Evolutionary conservation across 495 filamentous ascomycete species (phyloP).

Genomic region (Hypoxylon intermedium): DNA sequence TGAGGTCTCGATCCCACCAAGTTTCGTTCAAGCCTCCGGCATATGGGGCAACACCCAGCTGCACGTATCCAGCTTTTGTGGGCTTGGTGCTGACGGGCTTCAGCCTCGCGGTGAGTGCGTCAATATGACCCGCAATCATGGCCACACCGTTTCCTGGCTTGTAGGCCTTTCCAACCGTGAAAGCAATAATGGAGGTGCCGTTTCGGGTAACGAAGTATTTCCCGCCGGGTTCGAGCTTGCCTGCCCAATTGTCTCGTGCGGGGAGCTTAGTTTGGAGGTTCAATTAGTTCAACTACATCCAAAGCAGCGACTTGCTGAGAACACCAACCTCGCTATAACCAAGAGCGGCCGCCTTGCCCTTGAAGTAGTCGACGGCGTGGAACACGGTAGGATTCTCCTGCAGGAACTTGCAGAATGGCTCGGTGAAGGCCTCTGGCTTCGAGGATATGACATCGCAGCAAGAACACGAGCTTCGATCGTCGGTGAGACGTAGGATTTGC

Average conservation of each 20-base stretch:
- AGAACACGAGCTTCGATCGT: conserved; percentile 23
- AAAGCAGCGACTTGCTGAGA: neutral
- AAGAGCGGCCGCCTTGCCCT: conserved; percentile 68
- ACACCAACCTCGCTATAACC: conserved; percentile 70
- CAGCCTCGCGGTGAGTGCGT: conserved; percentile 84
- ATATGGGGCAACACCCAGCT: conserved; percentile 91
- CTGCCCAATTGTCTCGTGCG: conserved; percentile 78
- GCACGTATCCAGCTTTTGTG: conserved; percentile 81
- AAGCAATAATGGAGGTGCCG: conserved; percentile 85
- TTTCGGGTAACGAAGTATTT: conserved; percentile 92
- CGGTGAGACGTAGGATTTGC: conserved; percentile 8
- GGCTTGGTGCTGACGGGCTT: conserved; percentile 89
- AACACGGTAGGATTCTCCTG: conserved; percentile 90
- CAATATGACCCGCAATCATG: conserved; percentile 86
- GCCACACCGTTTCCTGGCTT: conserved; percentile 82
- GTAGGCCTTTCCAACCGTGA: conserved; percentile 81
- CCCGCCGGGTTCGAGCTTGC: conserved; percentile 76
- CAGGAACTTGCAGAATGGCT: conserved; percentile 89
- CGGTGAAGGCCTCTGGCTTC: conserved; percentile 69
- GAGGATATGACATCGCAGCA: conserved; percentile 45
- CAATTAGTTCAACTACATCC: conserved; percentile 14
- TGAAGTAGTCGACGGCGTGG: conserved; percentile 80
- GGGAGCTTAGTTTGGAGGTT: conserved; percentile 60
- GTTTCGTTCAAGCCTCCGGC: conserved; percentile 84
- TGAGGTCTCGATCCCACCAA: conserved; percentile 95